Evolutionary conservation across 495 filamentous ascomycete species (phyloP).

Genomic region (Aspergillus haitiensis): DNA sequence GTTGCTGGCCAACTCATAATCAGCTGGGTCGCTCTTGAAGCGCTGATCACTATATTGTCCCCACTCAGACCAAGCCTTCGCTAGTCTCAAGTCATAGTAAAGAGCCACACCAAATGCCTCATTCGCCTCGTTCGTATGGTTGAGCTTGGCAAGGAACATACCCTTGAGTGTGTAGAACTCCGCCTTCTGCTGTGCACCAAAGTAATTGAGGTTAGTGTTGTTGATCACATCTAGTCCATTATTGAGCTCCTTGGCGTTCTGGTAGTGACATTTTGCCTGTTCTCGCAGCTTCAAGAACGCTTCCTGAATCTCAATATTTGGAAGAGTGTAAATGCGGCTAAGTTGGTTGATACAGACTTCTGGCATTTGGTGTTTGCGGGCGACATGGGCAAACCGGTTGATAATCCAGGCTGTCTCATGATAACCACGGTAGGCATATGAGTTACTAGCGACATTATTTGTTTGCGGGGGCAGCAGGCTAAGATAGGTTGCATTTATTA

Average conservation of each 20-base stretch:
- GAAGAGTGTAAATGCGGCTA: slow-evolving; percentile 95
- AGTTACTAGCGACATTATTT: slow-evolving; percentile 76
- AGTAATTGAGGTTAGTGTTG: slow-evolving; percentile 98
- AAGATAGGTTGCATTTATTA: slow-evolving; percentile 94
- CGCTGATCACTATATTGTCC: slow-evolving; percentile 94
- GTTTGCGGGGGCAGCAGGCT: slow-evolving; percentile 77
- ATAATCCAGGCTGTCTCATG: slow-evolving; percentile 99
- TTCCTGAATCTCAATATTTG: slow-evolving; percentile 99
- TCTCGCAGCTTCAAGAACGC: slow-evolving; percentile 96
- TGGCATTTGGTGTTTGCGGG: slow-evolving; percentile 92
- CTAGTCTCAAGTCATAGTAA: slow-evolving; percentile 89
- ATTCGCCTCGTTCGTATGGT: slow-evolving; percentile 84
- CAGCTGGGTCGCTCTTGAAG: slow-evolving; percentile 83
- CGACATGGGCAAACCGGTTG: slow-evolving; percentile 97
- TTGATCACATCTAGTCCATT: slow-evolving; percentile 97
- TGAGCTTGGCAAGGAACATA: slow-evolving; percentile 96
- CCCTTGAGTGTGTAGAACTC: slow-evolving; percentile 99
- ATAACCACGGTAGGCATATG: slow-evolving; percentile 94
- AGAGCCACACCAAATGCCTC: slow-evolving; percentile 91
- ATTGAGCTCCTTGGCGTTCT: slow-evolving; percentile 86
- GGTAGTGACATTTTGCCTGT: slow-evolving; percentile 97
- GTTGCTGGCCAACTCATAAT: slow-evolving; percentile 79
- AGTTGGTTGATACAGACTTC: slow-evolving; percentile 97
- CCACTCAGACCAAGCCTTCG: slow-evolving; percentile 99
- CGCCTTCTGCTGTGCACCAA: slow-evolving; percentile 91